phyloP scores from a whole-genome alignment of 2,329 filamentous ascomycete genomes.

The Phialophora expanda region DNA sequence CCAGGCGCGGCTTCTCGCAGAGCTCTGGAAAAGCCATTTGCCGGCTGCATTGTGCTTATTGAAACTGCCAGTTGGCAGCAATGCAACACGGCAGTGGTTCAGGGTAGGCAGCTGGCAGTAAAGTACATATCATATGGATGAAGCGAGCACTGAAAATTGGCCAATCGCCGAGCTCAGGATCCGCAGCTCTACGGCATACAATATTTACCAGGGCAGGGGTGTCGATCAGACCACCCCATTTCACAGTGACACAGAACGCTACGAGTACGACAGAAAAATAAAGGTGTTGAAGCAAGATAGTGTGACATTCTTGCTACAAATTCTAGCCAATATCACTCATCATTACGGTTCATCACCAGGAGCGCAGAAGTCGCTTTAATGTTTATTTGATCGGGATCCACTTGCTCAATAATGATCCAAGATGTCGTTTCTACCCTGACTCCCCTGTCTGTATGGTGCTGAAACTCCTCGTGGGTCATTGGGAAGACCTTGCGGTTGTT shows the following conservation, averaged over 20 bases:
- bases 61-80: not conserved
- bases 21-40: constrained; percentile 30
- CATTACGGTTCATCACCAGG: constrained; percentile 30
- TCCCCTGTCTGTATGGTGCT: constrained; percentile 30
- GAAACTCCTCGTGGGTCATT: constrained; percentile 19
- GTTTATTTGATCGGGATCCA: not conserved
- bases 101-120: not conserved
- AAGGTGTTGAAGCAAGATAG: constrained; percentile 10
- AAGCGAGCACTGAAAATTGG: not conserved
- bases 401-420: constrained; percentile 38
- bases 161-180: constrained; percentile 10
- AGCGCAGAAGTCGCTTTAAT: constrained; percentile 10
- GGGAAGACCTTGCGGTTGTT: constrained; percentile 15
- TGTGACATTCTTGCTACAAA: constrained; percentile 31
- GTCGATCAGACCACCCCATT: constrained; percentile 10
- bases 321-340: constrained; percentile 30
- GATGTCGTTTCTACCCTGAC: constrained; percentile 37
- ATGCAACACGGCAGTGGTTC: not conserved
- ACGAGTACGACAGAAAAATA: not conserved
- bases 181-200: not conserved
- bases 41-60: constrained; percentile 28
- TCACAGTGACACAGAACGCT: not conserved
- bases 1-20: constrained; percentile 37
- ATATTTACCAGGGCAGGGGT: not conserved
- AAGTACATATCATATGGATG: not conserved